Conservation (phyloP, 2,329 filamentous ascomycete species). For the Annulohypoxylon truncatum region DNA sequence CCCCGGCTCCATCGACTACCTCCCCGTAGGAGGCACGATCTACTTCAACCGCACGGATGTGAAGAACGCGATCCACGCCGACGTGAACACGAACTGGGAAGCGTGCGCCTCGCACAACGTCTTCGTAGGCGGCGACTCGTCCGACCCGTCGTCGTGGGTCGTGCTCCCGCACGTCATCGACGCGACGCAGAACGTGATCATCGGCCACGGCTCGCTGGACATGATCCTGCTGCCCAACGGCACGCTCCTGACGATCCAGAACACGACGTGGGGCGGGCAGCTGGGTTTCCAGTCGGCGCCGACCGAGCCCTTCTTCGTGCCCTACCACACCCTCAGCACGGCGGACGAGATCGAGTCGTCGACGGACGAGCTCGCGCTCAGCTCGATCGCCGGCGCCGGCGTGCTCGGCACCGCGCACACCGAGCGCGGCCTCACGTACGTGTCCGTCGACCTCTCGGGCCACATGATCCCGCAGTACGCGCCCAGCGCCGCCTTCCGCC, state of each 20-base stretch:
- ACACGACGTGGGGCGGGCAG: conserved; percentile 81
- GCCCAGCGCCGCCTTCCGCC: conserved; percentile 74
- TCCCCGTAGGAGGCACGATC: conserved; percentile 69
- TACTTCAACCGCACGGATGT: conserved; percentile 80
- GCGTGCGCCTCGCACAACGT: conserved; percentile 47
- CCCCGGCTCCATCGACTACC: conserved; percentile 72
- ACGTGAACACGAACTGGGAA: conserved; percentile 52
- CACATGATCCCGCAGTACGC: conserved; percentile 78
- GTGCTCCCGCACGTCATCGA: conserved; percentile 80
- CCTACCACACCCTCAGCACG: conserved; percentile 65
- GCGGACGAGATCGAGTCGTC: conserved; percentile 42
- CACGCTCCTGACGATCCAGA: conserved; percentile 78
- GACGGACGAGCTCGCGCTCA: conserved; percentile 43
- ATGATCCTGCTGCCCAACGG: conserved; percentile 76
- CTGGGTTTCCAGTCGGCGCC: conserved; percentile 76
- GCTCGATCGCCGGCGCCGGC: conserved; percentile 69
- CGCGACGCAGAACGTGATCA: conserved; percentile 75
- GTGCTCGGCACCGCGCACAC: conserved; percentile 76
- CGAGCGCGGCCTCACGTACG: conserved; percentile 81
- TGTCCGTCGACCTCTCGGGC: conserved; percentile 71
- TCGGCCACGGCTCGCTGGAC: conserved; percentile 78
- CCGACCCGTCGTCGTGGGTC: conserved; percentile 64
- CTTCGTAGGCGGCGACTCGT: conserved; percentile 61
- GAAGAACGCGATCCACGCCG: conserved; percentile 75
- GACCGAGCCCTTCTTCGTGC: conserved; percentile 73